These are phyloP conservation scores for Grigorovia yakushimaensis DNA, from an alignment of 805 yeast species.

Conservation along the genomic window DNA sequence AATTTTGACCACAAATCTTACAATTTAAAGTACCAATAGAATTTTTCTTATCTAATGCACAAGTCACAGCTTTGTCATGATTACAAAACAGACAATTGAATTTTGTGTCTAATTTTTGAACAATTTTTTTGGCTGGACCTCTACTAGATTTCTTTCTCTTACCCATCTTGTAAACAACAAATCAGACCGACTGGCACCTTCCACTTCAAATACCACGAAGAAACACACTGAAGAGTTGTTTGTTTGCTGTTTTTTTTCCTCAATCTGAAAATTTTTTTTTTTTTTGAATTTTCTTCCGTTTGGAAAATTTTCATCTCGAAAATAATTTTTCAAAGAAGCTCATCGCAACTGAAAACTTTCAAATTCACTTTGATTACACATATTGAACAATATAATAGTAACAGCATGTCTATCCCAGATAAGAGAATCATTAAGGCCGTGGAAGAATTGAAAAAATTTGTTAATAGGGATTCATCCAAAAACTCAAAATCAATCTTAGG, in stretches of 20 bases:
- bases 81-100: conserved; percentile 92
- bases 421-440: conserved; percentile 42
- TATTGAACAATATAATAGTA: not conserved
- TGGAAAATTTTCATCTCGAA: not conserved
- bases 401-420: conserved; percentile 9
- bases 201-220: conserved; percentile 4
- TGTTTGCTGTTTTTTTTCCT: not conserved
- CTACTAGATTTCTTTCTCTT: conserved; percentile 77
- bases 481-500: conserved; percentile 31
- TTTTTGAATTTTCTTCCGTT: not conserved
- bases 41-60: conserved; percentile 78
- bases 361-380: not conserved
- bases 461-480: conserved; percentile 25
- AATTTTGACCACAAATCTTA: conserved; percentile 88
- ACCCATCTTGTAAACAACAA: conserved; percentile 43
- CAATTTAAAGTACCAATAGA: conserved; percentile 79
- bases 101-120: conserved; percentile 68
- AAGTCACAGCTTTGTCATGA: conserved; percentile 85
- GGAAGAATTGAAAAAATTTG: conserved; percentile 55
- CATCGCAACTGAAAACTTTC: not conserved
- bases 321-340: not conserved
- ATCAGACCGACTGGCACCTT: too few relatives aligned
- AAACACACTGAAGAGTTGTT: not conserved
- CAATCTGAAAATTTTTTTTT: not conserved
- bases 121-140: conserved; percentile 69